Base-by-base conservation (phyloP, 1,284 basidiomycete genomes). In the Leccinum subspadiceum region DNA sequence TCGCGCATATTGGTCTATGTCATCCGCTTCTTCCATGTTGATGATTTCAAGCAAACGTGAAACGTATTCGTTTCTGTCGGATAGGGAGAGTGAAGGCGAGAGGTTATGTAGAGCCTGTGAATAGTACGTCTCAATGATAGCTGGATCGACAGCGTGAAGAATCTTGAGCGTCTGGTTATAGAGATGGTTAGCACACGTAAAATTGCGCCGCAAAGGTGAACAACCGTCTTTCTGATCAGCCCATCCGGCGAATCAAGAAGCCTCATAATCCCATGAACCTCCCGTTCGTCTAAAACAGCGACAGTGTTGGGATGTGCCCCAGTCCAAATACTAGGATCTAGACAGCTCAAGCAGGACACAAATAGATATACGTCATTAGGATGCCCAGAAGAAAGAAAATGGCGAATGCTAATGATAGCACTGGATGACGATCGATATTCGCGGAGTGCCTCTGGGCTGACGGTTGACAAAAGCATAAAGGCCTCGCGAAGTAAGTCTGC, bases 241-340 rank as follows among this genome's bases (percentile, higher is more conserved):
- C 70, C 64, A 70, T 92, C 90, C 2, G 77, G 70, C 5, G 81
- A 84, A 60, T 85, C 81, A 24, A 92, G 73, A 20, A 87, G 73
- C 59, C 78, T 79, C 82, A 92, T 86, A 24, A 92, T 77, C 37
- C 78, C 76, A 60, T 86, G 85, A 33, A 92, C 89, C 60, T 92
- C 89, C 79, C 80, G 81, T 58, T 77, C 82, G 35, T 89, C 85
- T 53, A 92, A 71, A 4, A 84, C 74, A 2, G 83, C 74, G 37
- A 81, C 78, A 26, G 79, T 72, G 5, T 79, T 77, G 3, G 77
- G 69, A 13, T 71, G 73, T 4, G 79, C 85, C 8, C 89, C 90
- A 5, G 88, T 85, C 90, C 90, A 92, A 35, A 84, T 64, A 24
- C 69, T 70, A 4, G 84, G 79, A 64, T 86, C 80, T 10, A 91